phyloP scores from a whole-genome alignment of 345 rosid genomes.

The Balakata baccata region DNA sequence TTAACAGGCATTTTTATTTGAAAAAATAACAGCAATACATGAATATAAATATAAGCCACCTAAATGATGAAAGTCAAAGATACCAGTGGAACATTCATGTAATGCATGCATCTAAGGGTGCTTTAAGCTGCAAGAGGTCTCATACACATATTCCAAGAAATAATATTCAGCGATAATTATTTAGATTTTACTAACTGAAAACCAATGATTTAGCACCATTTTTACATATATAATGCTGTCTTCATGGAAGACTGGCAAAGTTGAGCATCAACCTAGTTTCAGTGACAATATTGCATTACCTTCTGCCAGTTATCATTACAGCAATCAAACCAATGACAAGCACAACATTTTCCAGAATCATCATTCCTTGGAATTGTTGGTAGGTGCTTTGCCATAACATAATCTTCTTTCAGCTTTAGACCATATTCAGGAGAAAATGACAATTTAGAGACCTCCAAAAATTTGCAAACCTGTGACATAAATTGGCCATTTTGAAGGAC shows the following conservation, averaged over 20 bases:
- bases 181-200: background rate
- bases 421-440: constrained; percentile 96
- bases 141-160: background rate
- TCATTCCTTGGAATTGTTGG: constrained; percentile 60
- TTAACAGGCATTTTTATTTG: background rate
- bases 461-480: constrained; percentile 83
- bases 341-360: constrained; percentile 64
- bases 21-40: background rate
- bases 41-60: background rate
- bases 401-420: constrained; percentile 93
- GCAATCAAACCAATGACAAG: constrained; percentile 72
- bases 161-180: background rate
- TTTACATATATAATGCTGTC: background rate
- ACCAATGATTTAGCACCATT: background rate
- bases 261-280: background rate
- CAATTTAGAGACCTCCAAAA: constrained; percentile 93
- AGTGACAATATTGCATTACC: constrained; percentile 45
- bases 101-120: background rate
- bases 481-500: constrained; percentile 24
- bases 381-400: constrained; percentile 86
- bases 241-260: background rate
- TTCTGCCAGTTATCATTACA: constrained; percentile 98
- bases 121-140: background rate
- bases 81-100: background rate
- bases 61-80: background rate